These are phyloP conservation scores for Lodderomyces jiufengensis DNA, from an alignment of 1,139 yeast genomes.

Conservation along the genomic window DNA sequence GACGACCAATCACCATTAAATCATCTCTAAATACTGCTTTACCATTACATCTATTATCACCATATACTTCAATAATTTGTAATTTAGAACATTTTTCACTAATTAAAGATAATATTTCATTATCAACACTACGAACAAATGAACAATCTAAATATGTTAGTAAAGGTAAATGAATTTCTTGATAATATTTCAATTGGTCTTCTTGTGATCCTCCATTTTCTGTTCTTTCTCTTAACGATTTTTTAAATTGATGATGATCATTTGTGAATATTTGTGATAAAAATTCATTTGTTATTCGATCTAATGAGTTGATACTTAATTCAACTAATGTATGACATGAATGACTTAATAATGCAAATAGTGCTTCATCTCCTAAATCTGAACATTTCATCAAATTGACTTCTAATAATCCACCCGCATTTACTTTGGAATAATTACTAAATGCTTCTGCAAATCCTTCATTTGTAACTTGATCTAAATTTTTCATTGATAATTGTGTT, in stretches of 20 bases:
- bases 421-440: constrained; percentile 29
- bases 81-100: constrained; percentile 58
- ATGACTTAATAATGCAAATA: constrained; percentile 59
- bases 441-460: constrained; percentile 62
- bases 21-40: constrained; percentile 51
- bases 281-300: constrained; percentile 49
- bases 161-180: constrained; percentile 39
- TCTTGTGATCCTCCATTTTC: constrained; percentile 10
- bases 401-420: constrained; percentile 56
- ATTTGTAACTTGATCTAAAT: constrained; percentile 61
- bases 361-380: constrained; percentile 57
- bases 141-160: constrained; percentile 69
- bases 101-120: constrained; percentile 52
- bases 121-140: constrained; percentile 72
- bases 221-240: constrained; percentile 24
- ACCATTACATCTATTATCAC: constrained; percentile 65
- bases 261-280: constrained; percentile 41
- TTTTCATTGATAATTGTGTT: constrained; percentile 49
- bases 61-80: constrained; percentile 71
- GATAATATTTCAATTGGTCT: constrained; percentile 16
- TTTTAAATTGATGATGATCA: constrained; percentile 30
- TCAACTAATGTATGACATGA: constrained; percentile 65
- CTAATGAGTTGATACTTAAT: constrained; percentile 67
- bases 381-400: constrained; percentile 67
- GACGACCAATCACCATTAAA: constrained; percentile 70